These are phyloP conservation scores for Aspergillus ellipticus DNA, from an alignment of 495 filamentous ascomycete species.

Conservation along the genomic window DNA sequence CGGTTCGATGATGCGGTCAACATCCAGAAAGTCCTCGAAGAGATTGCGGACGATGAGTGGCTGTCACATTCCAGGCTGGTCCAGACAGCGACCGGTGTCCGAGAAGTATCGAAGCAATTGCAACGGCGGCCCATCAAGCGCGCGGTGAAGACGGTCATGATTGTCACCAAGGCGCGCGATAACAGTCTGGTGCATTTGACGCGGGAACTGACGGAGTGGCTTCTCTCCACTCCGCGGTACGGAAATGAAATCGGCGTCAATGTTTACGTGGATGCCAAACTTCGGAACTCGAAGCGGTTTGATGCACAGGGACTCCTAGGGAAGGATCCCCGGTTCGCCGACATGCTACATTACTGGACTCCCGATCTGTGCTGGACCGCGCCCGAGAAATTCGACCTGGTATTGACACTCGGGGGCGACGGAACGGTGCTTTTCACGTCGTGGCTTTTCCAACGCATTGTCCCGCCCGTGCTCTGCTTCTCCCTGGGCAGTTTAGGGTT, in stretches of 20 bases:
- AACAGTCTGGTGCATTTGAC: conserved; percentile 84
- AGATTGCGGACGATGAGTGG: conserved; percentile 84
- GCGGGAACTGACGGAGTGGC: conserved; percentile 78
- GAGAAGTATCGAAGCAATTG: conserved; percentile 91
- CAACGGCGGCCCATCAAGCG: conserved; percentile 83
- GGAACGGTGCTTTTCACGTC: conserved; percentile 90
- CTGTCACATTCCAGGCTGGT: conserved; percentile 89
- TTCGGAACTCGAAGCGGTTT: conserved; percentile 83
- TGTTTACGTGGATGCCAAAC: conserved; percentile 91
- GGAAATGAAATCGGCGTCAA: conserved; percentile 76
- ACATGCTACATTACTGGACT: conserved; percentile 89
- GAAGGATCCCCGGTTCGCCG: conserved; percentile 63
- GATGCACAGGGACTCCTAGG: conserved; percentile 68
- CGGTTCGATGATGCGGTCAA: conserved; percentile 95
- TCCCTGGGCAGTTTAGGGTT: conserved; percentile 87
- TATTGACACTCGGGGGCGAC: conserved; percentile 87
- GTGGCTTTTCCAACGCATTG: conserved; percentile 90
- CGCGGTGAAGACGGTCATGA: conserved; percentile 87
- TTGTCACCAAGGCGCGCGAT: conserved; percentile 93
- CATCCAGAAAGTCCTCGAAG: conserved; percentile 90
- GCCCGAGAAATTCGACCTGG: conserved; percentile 89
- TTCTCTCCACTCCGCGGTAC: conserved; percentile 79
- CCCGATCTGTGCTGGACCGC: conserved; percentile 87
- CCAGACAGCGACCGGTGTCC: conserved; percentile 89
- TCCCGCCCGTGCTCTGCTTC: conserved; percentile 87